phyloP scores from a whole-genome alignment of 306 rosid species.

The Sesbania bispinosa region DNA sequence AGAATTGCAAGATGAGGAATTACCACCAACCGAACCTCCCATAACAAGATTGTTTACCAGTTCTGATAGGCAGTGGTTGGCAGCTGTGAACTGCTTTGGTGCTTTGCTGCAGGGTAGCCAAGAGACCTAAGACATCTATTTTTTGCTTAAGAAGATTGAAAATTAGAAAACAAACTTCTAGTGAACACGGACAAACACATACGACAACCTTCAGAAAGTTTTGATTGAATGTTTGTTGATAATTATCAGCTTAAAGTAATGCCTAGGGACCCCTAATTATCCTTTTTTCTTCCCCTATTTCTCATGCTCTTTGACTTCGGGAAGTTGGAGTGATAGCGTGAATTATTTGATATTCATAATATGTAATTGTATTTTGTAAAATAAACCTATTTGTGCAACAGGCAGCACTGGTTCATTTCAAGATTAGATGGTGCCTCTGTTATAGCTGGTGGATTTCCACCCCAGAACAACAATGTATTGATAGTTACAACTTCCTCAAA shows the following conservation, averaged over 20 bases:
- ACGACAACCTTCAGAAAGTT: background rate
- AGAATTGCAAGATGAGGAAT: constrained; percentile 47
- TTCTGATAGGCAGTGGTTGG: constrained; percentile 96
- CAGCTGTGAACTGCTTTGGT: constrained; percentile 97
- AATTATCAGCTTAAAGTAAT: no score
- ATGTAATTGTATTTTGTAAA: background rate
- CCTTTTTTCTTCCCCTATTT: no score
- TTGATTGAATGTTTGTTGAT: background rate
- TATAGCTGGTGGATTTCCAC: constrained; percentile 91
- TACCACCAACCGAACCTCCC: constrained; percentile 81
- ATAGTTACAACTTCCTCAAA: constrained; percentile 88
- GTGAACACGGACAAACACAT: background rate
- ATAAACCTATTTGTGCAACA: constrained; percentile 28
- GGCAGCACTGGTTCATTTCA: constrained; percentile 96
- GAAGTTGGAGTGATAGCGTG: background rate
- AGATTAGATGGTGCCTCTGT: constrained; percentile 91
- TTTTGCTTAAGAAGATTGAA: background rate
- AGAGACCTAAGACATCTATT: background rate
- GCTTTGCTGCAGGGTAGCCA: background rate
- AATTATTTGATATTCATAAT: background rate
- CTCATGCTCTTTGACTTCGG: background rate
- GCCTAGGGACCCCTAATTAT: background rate
- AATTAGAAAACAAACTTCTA: background rate
- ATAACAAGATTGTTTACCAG: constrained; percentile 87
- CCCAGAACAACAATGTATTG: constrained; percentile 64